Evolutionary conservation across 805 yeast species (phyloP), one percentile per base, ranked within the genome.

Genomic region (Candida quercuum): DNA sequence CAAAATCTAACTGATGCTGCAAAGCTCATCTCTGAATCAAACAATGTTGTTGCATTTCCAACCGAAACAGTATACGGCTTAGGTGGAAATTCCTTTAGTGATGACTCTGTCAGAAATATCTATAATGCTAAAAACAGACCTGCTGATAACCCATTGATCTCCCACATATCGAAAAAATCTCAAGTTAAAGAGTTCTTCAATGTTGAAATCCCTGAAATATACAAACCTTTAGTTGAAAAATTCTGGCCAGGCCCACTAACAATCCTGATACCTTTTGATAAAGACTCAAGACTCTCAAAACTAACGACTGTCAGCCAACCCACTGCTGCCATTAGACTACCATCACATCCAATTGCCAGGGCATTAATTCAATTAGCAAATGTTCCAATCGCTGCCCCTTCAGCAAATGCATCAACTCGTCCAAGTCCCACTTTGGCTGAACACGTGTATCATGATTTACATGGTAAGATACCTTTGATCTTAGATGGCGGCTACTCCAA

Each of bases 241-340:
- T 83, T 85, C 51, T 93, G 98, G 98, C 99, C 99, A 0, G 99
- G 99, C 0, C 98, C 99, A 0, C 63, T 93, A 39, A 88, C 96
- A 0, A 86, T 93, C 24, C 59, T 93, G 35, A 63, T 93, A 16
- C 96, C 96, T 0, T 67, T 75, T 5, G 46, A 61, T 11, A 54
- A 43, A 5, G 51, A 54, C 4, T 63, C 72, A 6, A 76, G 76
- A 1, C 64, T 91, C 2, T 87, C 96, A 2, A 65, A 68, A 24
- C 65, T 76, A 14, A 94, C 93, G 17, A 91, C 99, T 0, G 93
- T 91, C 0, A 80, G 78, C 8, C 97, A 91, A 57, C 69, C 78
- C 14, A 93, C 99, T 0, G 86, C 89, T 56, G 99, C 97, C 0
- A 94, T 88, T 1, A 71, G 99, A 42, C 71, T 93, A 57, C 99